Evolutionary conservation across 306 rosid species (phyloP).

Genomic region (Vigna angularis): DNA sequence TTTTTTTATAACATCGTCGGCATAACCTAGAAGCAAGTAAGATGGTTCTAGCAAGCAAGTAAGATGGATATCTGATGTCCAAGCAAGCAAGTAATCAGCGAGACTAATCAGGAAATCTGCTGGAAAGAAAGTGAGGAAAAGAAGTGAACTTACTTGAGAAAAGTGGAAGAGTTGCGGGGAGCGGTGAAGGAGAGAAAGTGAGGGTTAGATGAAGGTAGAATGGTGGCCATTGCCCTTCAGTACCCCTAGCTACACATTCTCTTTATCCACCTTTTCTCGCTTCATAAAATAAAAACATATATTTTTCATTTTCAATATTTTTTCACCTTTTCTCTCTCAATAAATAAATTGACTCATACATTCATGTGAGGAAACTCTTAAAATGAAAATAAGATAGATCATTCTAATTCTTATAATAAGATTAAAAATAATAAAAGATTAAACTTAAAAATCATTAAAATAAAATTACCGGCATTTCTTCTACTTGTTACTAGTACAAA

Average conservation of each 20-base stretch:
- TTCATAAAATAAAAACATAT: too few species aligned
- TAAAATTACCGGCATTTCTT: too few species aligned
- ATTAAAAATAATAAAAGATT: too few species aligned
- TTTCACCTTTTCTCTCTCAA: too few species aligned
- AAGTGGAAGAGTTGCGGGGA: constrained; percentile 35
- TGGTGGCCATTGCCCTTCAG: constrained; percentile 51
- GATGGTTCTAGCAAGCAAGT: neutral
- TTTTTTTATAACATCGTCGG: neutral
- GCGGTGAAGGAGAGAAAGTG: constrained; percentile 21
- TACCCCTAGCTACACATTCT: neutral
- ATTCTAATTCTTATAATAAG: too few species aligned
- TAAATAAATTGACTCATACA: too few species aligned
- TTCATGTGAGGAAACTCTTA: too few species aligned
- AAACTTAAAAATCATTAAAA: too few species aligned
- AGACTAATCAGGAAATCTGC: neutral
- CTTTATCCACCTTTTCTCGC: constrained; percentile 5
- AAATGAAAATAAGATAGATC: too few species aligned
- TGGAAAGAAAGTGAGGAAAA: neutral
- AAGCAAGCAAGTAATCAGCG: too few species aligned
- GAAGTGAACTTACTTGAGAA: constrained; percentile 38
- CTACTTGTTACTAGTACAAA: too few species aligned
- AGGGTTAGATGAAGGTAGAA: constrained; percentile 50
- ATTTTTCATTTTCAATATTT: too few species aligned
- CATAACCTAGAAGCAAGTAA: neutral
- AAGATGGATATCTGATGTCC: neutral